These are phyloP conservation scores for Aphanocladium album DNA, from an alignment of 2,329 filamentous ascomycete genomes.

Conservation along the genomic window DNA sequence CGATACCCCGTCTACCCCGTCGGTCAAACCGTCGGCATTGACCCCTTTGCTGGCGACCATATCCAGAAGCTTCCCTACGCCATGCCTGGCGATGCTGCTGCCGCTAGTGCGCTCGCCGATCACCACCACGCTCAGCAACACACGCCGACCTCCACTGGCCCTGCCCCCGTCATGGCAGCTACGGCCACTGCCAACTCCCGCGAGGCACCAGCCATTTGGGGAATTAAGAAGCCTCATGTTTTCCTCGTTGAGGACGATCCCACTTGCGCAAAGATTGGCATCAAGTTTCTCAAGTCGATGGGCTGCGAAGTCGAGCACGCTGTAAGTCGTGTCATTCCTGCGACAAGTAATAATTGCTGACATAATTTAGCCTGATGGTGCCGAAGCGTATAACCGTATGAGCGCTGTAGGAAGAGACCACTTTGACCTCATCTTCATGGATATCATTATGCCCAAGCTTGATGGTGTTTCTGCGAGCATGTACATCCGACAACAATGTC, in stretches of 20 bases:
- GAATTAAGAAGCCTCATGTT: slow-evolving; percentile 66
- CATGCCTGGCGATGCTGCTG: slow-evolving; percentile 53
- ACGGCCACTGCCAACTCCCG: slow-evolving; percentile 24
- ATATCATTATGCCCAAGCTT: slow-evolving; percentile 95
- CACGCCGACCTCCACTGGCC: slow-evolving; percentile 11
- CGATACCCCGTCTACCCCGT: slow-evolving; percentile 81
- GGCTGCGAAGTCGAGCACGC: slow-evolving; percentile 64
- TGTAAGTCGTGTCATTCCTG: slow-evolving; percentile 38
- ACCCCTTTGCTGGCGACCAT: slow-evolving; percentile 90
- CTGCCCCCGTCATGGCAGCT: slow-evolving; percentile 11
- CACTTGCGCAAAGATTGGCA: slow-evolving; percentile 62
- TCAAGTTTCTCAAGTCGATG: slow-evolving; percentile 61
- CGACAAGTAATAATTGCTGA: not conserved
- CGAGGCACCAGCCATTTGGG: slow-evolving; percentile 48
- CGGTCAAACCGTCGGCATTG: slow-evolving; percentile 84
- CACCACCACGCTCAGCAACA: slow-evolving; percentile 29
- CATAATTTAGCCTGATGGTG: slow-evolving; percentile 56
- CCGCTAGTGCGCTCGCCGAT: slow-evolving; percentile 31
- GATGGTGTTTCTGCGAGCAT: slow-evolving; percentile 94
- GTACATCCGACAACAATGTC: slow-evolving; percentile 82
- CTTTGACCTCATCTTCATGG: slow-evolving; percentile 74
- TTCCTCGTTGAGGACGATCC: slow-evolving; percentile 82
- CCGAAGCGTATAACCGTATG: slow-evolving; percentile 87
- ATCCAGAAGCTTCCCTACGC: slow-evolving; percentile 91
- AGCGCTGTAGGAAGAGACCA: slow-evolving; percentile 41